A percentile compares a stretch with the other conserved stretches of the same genome.
Evolutionary conservation across 106 monocot genomes (phyloP).

Genomic region (Apostasia shenzhenica): DNA sequence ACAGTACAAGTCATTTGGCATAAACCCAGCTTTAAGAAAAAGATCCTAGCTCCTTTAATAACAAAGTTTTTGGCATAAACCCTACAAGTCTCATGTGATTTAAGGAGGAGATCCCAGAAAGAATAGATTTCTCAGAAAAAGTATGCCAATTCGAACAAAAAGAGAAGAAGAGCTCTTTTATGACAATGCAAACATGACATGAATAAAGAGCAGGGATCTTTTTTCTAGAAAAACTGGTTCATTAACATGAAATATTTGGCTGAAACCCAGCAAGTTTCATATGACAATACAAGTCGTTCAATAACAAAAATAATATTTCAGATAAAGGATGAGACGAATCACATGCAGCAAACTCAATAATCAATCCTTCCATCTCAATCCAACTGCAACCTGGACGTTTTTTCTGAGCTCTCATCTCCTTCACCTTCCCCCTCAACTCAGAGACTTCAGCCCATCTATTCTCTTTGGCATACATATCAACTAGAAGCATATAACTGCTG

Average conservation of each 20-base stretch:
- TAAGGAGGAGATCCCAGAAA: no score
- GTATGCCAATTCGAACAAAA: no score
- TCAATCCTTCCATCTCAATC: conserved; percentile 37
- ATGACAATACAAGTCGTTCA: conserved; percentile 26
- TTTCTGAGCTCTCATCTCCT: conserved; percentile 29
- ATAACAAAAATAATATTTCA: conserved; percentile 15
- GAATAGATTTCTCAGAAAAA: no score
- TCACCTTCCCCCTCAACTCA: conserved; percentile 24
- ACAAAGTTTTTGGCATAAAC: no score
- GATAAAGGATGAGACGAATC: conserved; percentile 26
- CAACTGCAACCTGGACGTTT: conserved; percentile 37
- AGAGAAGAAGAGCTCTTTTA: no score
- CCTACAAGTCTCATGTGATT: no score
- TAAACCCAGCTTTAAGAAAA: no score
- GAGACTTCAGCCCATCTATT: conserved; percentile 38
- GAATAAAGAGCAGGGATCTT: no score
- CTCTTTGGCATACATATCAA: conserved; percentile 32
- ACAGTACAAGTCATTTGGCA: no score
- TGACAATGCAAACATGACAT: no score
- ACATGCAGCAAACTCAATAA: conserved; percentile 44
- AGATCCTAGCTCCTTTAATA: no score
- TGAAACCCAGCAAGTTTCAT: conserved; percentile 24
- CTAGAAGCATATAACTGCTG: conserved; percentile 29
- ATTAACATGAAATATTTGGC: conserved; percentile 2
- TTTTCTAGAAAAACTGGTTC: neutral